A percentile compares a stretch with the other conserved stretches of the same genome.
Conservation (phyloP, 495 filamentous ascomycete genomes). For the Choiromyces venosus region DNA sequence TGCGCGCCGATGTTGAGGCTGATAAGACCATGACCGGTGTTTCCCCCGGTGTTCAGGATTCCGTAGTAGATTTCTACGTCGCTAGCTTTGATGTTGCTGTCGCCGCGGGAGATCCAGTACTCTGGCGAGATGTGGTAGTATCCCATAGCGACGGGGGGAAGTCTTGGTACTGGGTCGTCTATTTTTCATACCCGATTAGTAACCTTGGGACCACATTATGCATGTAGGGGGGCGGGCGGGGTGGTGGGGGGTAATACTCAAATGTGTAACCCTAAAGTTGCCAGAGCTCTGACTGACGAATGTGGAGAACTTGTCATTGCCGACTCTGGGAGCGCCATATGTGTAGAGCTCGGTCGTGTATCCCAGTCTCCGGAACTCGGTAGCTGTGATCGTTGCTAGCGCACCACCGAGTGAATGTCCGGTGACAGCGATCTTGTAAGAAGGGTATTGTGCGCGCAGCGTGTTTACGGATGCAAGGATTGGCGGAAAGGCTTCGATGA, state of each 20-base stretch:
- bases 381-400: conserved; percentile 55
- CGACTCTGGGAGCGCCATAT: conserved; percentile 59
- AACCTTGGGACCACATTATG: too few species aligned
- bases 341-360: conserved; percentile 51
- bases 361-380: conserved; percentile 51
- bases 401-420: conserved; percentile 62
- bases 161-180: conserved; percentile 56
- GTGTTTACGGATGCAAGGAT: conserved; percentile 47
- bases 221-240: neutral
- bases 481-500: conserved; percentile 47
- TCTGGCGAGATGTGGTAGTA: conserved; percentile 57
- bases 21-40: conserved; percentile 22
- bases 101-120: conserved; percentile 44
- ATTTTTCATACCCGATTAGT: neutral
- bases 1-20: conserved; percentile 27
- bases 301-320: conserved; percentile 48
- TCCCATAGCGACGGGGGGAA: conserved; percentile 51
- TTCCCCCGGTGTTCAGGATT: conserved; percentile 28
- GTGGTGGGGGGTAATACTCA: conserved; percentile 8
- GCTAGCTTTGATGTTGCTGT: conserved; percentile 11
- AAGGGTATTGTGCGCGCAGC: conserved; percentile 44
- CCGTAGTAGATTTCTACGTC: conserved; percentile 28
- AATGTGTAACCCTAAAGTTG: conserved; percentile 57
- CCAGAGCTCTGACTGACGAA: conserved; percentile 52
- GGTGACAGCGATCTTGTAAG: conserved; percentile 50